These are phyloP conservation scores for Porphyra umbilicalis DNA, from an alignment of 31 red algal genomes.

Conservation along the genomic window DNA sequence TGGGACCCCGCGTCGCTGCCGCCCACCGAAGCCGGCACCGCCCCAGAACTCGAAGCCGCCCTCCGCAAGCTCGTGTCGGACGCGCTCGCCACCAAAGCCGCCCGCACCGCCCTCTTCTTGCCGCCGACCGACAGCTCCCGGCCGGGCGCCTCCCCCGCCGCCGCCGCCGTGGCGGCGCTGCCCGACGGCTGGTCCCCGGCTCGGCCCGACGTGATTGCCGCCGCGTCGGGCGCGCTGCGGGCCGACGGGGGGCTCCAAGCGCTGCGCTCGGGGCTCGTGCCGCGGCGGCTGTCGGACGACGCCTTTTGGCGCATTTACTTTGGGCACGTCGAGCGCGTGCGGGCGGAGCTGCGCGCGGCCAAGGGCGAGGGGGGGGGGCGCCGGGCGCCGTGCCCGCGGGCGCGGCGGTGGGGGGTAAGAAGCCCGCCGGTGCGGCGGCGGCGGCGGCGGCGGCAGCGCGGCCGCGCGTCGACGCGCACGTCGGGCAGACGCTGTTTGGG, in stretches of 20 bases:
- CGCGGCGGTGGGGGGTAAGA: background rate
- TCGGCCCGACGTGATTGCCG: background rate
- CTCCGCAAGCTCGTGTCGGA: background rate
- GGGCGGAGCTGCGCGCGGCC: conserved; percentile 32
- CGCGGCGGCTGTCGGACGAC: conserved; percentile 45
- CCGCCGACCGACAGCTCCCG: background rate
- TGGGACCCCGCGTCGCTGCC: background rate
- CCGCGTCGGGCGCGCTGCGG: conserved; percentile 39
- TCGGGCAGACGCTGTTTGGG: background rate
- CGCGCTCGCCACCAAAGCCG: background rate
- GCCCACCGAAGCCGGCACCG: background rate
- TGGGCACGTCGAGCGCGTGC: conserved; percentile 41
- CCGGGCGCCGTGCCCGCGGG: background rate
- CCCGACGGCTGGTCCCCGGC: background rate
- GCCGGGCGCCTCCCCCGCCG: background rate
- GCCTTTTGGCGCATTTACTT: conserved; percentile 69
- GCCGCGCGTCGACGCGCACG: background rate
- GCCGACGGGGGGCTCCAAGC: conserved; percentile 40
- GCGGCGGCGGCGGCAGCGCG: background rate
- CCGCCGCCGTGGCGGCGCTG: background rate
- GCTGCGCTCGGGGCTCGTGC: conserved; percentile 57
- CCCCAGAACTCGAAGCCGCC: background rate
- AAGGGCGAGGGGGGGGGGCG: conserved; percentile 1
- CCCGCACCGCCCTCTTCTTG: background rate
- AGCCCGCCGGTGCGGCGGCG: background rate